Evolutionary conservation across 495 filamentous ascomycete genomes (phyloP).

Genomic region (Penicillium alfredii): DNA sequence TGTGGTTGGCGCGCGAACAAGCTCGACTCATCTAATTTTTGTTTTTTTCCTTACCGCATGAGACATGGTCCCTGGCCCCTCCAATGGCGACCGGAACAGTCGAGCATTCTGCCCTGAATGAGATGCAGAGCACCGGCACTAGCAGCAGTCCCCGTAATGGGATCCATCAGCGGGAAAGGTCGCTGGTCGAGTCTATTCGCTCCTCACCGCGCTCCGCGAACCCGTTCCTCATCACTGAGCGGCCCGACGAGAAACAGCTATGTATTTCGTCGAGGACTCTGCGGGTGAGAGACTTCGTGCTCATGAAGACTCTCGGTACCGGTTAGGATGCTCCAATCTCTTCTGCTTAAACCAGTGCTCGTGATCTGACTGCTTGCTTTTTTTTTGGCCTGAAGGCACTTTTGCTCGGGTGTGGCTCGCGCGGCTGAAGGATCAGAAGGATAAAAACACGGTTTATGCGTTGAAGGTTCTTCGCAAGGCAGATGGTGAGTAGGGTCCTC

Average conservation of each 20-base stretch:
- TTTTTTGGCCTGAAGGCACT: conserved; percentile 56
- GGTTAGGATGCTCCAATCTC: conserved; percentile 43
- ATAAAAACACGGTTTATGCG: conserved; percentile 74
- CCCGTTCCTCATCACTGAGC: conserved; percentile 48
- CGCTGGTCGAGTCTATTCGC: conserved; percentile 39
- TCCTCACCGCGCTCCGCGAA: conserved; percentile 40
- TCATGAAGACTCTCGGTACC: conserved; percentile 86
- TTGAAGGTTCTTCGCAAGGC: conserved; percentile 91
- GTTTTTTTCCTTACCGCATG: conserved; percentile 14
- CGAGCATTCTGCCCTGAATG: conserved; percentile 35
- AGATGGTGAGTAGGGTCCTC: conserved; percentile 47
- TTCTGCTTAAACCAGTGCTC: conserved; percentile 1
- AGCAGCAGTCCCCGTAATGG: conserved; percentile 20
- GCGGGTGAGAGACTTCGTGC: conserved; percentile 67
- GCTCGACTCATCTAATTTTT: conserved; percentile 19
- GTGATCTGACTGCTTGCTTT: conserved; percentile 27
- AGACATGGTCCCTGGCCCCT: conserved; percentile 35
- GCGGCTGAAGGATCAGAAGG: conserved; percentile 52
- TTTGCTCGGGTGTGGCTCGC: conserved; percentile 94
- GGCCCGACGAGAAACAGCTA: conserved; percentile 52
- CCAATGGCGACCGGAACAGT: conserved; percentile 42
- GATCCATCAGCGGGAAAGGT: conserved; percentile 47
- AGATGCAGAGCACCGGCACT: conserved; percentile 26
- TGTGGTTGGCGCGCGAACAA: conserved; percentile 22
- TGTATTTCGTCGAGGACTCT: conserved; percentile 51